These are phyloP conservation scores for Fraxinus greggii DNA, from an alignment of 305 asterid species.

Conservation along the genomic window DNA sequence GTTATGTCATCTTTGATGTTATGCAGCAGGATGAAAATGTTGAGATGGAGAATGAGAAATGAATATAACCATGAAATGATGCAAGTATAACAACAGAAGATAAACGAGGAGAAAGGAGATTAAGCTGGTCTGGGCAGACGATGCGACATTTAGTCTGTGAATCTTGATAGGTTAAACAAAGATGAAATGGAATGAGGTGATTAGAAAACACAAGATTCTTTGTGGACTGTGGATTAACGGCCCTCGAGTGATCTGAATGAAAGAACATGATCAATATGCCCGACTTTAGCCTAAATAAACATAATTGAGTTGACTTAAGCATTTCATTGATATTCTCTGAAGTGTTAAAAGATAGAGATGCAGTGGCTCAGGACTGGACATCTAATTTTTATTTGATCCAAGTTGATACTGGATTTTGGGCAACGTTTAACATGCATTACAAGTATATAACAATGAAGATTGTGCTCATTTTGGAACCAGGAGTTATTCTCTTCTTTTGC, in stretches of 20 bases:
- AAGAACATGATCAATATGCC: background rate
- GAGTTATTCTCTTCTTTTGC: background rate
- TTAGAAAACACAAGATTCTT: background rate
- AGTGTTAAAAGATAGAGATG: background rate
- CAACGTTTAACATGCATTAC: background rate
- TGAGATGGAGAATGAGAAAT: background rate
- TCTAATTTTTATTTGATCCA: background rate
- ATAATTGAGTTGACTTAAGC: background rate
- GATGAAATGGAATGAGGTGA: background rate
- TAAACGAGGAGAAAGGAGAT: background rate
- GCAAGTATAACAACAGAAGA: background rate
- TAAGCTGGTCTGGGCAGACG: background rate
- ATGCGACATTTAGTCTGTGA: background rate
- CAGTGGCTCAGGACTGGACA: background rate
- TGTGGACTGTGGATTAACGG: background rate
- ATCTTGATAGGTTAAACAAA: background rate
- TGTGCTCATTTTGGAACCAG: background rate
- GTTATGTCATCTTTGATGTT: background rate
- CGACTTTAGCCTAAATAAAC: background rate
- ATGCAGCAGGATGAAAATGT: background rate
- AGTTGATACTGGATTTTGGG: background rate
- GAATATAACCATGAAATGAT: background rate
- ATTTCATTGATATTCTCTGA: background rate
- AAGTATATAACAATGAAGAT: background rate
- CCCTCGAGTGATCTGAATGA: background rate